Base-by-base conservation (phyloP, 331 rosid species). In the Acacia concinna region DNA sequence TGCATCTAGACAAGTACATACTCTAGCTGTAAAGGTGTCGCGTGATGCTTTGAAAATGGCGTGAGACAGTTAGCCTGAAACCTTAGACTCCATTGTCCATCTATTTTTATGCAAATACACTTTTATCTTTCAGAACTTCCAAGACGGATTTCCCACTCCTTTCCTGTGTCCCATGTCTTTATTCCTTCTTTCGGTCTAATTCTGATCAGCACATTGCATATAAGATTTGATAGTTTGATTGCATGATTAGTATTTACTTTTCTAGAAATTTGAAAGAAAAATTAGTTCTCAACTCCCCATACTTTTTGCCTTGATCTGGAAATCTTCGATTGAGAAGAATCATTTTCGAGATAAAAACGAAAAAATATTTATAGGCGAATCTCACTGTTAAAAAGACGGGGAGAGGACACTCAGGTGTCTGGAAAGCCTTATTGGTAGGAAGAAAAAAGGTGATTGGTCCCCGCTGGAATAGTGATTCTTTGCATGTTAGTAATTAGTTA, bases 1-100 rank as follows among this genome's bases (percentile, higher is more conserved):
- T 67, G 66, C 49, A 47, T 71, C 71, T 31, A 46, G 47, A 28
- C 77, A 78, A 85, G 85, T 85, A 73, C 85, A 81, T 47, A 44
- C 80, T 66, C 82, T 67, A 81, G 85, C 85, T 81, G 83, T 77
- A 85, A 81, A 81, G 86, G 71, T 38, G 30, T 37, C 35, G 57
- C 83, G 66, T 57, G 52, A 54, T 85, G 75, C 78, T 46, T 73
- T 71, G 82, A 84, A 81, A 81, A 76, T 84, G 77, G 78, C 79
- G 71, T 25, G 4, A 77, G 49, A 70, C 85, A 73, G 71, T 25
- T 5, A 77, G 47, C 70, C 85, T 77, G 70, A 81, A 81, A 78
- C 78, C 71, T 84, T 76, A 81, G 79, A 44, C 84, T 40, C 73
- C 34, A n/a, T 23, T 68, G 52, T 80, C 66, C 80, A 73, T 77